These are phyloP conservation scores for Aspergillus sp. DNA, from an alignment of 2,329 filamentous ascomycete genomes.

Conservation along the genomic window DNA sequence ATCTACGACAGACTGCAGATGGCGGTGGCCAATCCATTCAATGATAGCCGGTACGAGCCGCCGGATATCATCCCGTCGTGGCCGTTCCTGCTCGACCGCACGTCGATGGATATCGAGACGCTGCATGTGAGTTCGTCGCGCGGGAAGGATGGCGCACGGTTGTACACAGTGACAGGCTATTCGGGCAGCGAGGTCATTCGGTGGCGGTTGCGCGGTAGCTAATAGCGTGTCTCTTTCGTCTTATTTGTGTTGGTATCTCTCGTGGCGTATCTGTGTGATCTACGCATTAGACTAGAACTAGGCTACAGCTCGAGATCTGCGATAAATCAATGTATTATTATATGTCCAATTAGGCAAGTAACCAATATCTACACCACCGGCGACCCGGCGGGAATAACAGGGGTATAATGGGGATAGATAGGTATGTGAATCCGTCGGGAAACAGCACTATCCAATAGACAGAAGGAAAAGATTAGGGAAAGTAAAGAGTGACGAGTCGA, in stretches of 20 bases:
- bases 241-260: neutral
- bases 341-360: constrained; percentile 12
- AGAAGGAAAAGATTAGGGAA: constrained; percentile 6
- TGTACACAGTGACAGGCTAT: constrained; percentile 9
- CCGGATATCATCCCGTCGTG: constrained; percentile 13
- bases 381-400: neutral
- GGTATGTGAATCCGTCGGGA: too few relatives aligned
- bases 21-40: neutral
- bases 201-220: constrained; percentile 8
- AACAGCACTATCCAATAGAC: constrained; percentile 2
- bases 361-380: constrained; percentile 12
- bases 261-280: neutral
- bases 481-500: neutral
- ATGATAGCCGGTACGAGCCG: neutral
- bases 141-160: neutral
- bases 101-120: constrained; percentile 12
- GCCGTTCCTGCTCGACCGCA: constrained; percentile 18
- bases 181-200: constrained; percentile 6
- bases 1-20: neutral
- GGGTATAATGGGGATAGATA: neutral
- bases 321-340: neutral
- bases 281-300: too few relatives aligned
- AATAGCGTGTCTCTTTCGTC: neutral
- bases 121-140: constrained; percentile 3
- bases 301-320: too few relatives aligned